Evolutionary conservation across 768 basidiomycete genomes (phyloP).

Genomic region (Baorangia bicolor): DNA sequence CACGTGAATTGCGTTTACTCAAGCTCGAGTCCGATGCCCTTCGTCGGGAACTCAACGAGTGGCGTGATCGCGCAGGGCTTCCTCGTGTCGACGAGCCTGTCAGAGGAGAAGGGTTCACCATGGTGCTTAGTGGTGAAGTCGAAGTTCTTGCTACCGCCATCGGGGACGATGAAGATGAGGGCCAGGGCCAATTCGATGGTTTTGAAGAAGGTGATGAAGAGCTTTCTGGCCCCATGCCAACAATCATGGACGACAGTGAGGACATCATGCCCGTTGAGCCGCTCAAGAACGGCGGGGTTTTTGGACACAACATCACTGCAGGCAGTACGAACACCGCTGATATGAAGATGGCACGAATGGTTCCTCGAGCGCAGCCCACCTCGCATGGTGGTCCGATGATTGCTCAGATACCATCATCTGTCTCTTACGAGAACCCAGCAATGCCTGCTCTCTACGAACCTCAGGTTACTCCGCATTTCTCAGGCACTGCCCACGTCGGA

Average conservation of each 20-base stretch:
- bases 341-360: constrained; percentile 26
- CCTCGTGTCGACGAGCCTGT: constrained; percentile 71
- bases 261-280: constrained; percentile 26
- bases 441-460: constrained; percentile 46
- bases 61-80: constrained; percentile 77
- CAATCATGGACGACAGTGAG: constrained; percentile 31
- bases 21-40: constrained; percentile 84
- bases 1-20: constrained; percentile 76
- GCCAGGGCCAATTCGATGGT: constrained; percentile 34
- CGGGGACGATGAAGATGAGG: constrained; percentile 59
- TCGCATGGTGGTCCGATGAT: constrained; percentile 43
- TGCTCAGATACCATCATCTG: constrained; percentile 41
- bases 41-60: constrained; percentile 89
- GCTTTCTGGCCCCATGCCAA: constrained; percentile 26
- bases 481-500: constrained; percentile 17
- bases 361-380: constrained; percentile 20
- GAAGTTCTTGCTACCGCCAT: constrained; percentile 57
- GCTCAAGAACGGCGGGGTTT: constrained; percentile 34
- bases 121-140: constrained; percentile 69
- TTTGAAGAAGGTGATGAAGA: constrained; percentile 46
- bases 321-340: constrained; percentile 34
- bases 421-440: constrained; percentile 54
- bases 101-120: constrained; percentile 67
- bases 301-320: constrained; percentile 28
- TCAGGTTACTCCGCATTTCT: constrained; percentile 32